These are phyloP conservation scores for Pulveroboletus sp. DNA, from an alignment of 768 basidiomycete species.

Conservation along the genomic window DNA sequence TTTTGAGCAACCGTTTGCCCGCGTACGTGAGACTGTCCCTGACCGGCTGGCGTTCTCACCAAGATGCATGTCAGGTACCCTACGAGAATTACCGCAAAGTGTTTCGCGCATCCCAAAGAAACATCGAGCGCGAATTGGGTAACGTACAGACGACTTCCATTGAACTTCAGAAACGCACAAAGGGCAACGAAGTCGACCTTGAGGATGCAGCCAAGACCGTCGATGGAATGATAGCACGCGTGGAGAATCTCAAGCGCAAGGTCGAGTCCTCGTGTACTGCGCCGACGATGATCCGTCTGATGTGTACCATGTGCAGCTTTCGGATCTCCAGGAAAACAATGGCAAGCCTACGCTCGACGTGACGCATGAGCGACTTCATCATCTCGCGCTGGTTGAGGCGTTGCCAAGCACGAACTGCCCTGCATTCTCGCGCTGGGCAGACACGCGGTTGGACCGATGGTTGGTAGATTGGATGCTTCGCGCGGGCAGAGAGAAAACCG, in stretches of 20 bases:
- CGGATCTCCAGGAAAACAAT: conserved; percentile 44
- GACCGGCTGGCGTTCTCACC: conserved; percentile 8
- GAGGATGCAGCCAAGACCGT: conserved; percentile 58
- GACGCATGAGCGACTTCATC: conserved; percentile 69
- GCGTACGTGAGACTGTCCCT: conserved; percentile 41
- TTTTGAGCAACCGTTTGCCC: conserved; percentile 80
- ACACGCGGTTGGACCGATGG: conserved; percentile 80
- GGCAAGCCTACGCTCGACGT: conserved; percentile 62
- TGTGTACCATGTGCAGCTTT: conserved; percentile 36
- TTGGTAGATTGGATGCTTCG: conserved; percentile 90
- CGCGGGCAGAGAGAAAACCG: conserved; percentile 72
- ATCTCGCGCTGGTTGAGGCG: conserved; percentile 61
- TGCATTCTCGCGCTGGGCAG: conserved; percentile 73
- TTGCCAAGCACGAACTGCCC: conserved; percentile 48
- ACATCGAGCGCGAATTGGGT: conserved; percentile 75
- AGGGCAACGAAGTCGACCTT: conserved; percentile 35
- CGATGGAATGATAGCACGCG: conserved; percentile 71
- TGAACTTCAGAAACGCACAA: conserved; percentile 54
- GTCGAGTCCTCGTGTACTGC: conserved; percentile 38
- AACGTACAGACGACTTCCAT: conserved; percentile 51
- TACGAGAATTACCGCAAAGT: conserved; percentile 86
- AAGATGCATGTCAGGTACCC: conserved; percentile 58
- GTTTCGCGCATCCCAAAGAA: conserved; percentile 79
- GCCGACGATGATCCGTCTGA: conserved; percentile 14
- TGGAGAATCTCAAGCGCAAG: conserved; percentile 85